Percentiles rank a stretch among this genome's conserved stretches.
Conservation (phyloP, 345 rosid genomes). For the Durio zibethinus region DNA sequence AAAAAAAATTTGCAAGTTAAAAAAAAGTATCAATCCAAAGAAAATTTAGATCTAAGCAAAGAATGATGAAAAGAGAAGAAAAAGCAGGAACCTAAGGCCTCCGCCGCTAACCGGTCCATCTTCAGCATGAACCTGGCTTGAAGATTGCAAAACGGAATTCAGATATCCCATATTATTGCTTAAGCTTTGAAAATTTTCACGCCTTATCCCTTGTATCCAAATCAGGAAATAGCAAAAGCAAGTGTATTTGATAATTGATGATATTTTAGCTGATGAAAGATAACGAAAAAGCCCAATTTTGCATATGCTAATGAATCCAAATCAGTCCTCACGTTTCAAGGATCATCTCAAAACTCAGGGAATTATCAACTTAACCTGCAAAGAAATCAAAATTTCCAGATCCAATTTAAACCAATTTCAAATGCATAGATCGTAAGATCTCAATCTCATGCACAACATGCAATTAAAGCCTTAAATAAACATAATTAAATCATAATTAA, state of each 20-base stretch:
- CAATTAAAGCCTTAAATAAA: not conserved
- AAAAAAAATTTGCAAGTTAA: not conserved
- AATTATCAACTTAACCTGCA: slow-evolving; percentile 29
- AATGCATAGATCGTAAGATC: slow-evolving; percentile 9
- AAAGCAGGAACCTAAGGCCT: slow-evolving; percentile 64
- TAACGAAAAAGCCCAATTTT: not conserved
- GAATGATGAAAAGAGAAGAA: not conserved
- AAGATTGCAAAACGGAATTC: slow-evolving; percentile 69
- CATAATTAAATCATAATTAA: not conserved
- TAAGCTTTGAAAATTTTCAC: slow-evolving; percentile 16
- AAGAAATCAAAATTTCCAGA: slow-evolving; percentile 5
- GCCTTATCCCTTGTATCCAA: slow-evolving; percentile 22
- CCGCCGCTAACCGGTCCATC: slow-evolving; percentile 90
- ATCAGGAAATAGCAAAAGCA: slow-evolving; percentile 19
- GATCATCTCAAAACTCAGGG: slow-evolving; percentile 19
- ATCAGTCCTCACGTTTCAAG: slow-evolving; percentile 5
- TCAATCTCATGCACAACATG: not conserved
- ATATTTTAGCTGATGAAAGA: not conserved
- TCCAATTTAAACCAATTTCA: not conserved
- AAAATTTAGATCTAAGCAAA: slow-evolving; percentile 16
- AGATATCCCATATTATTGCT: slow-evolving; percentile 62
- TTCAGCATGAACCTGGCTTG: slow-evolving; percentile 69
- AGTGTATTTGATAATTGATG: not conserved
- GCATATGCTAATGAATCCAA: not conserved
- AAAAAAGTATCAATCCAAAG: not conserved